A percentile compares a stretch with the other conserved stretches of the same genome.
phyloP scores from a whole-genome alignment of 1,284 basidiomycete species.

The Pyrrhoderma lamaoense region DNA sequence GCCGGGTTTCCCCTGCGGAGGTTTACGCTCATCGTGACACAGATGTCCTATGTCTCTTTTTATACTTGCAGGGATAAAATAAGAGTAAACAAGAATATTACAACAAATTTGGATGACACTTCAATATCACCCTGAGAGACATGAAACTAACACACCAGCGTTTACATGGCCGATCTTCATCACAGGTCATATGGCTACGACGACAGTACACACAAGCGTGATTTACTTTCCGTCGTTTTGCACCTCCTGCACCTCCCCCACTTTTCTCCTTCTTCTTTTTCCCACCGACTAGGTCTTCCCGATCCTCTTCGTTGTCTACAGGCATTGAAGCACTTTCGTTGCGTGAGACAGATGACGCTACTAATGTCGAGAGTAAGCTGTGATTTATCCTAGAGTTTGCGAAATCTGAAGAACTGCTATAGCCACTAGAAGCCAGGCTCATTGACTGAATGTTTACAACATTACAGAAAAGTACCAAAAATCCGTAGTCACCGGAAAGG shows the following conservation, averaged over 20 bases:
- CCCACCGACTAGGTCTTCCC: constrained; percentile 17
- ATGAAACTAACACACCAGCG: constrained; percentile 62
- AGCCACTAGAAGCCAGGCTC: background rate
- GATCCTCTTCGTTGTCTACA: constrained; percentile 24
- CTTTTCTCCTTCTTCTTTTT: constrained; percentile 41
- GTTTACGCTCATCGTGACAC: constrained; percentile 79
- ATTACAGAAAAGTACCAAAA: too few relatives aligned
- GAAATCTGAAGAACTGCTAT: background rate
- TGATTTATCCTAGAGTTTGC: background rate
- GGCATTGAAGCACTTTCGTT: constrained; percentile 1
- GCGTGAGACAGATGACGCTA: background rate
- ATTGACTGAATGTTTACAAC: background rate
- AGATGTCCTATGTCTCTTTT: constrained; percentile 89
- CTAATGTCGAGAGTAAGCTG: constrained; percentile 5
- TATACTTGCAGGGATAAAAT: constrained; percentile 45
- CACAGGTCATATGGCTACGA: constrained; percentile 90
- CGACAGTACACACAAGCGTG: constrained; percentile 92
- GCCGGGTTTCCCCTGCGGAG: constrained; percentile 37
- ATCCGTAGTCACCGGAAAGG: too few relatives aligned
- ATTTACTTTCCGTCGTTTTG: constrained; percentile 74
- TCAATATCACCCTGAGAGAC: constrained; percentile 9
- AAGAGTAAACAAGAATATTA: constrained; percentile 1
- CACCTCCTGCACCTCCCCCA: constrained; percentile 18
- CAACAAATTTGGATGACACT: too few relatives aligned
- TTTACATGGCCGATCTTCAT: constrained; percentile 83